phyloP scores from a whole-genome alignment of 78 protist genomes.

The Isochrysis galbana region DNA sequence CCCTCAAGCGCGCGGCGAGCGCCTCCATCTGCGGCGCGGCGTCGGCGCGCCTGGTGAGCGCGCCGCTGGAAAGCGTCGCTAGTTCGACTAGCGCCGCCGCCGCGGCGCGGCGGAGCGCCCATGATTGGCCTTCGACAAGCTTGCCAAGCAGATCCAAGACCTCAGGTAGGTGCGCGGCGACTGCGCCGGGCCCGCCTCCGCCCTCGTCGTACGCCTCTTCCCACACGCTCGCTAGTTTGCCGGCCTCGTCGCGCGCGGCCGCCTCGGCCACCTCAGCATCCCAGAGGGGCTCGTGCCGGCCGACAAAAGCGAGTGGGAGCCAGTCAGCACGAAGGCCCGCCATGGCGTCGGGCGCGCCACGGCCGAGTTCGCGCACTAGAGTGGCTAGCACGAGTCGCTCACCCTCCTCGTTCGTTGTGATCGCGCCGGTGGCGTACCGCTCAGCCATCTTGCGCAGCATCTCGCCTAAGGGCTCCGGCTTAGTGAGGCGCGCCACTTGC shows the following conservation, averaged over 20 bases:
- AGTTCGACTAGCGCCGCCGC: not conserved
- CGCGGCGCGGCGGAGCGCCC: conserved; percentile 23
- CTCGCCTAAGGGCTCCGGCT: not conserved
- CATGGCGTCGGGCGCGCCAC: not conserved
- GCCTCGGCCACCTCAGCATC: not conserved
- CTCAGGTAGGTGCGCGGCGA: not conserved
- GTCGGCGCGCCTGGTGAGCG: not conserved
- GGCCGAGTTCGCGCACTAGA: not conserved
- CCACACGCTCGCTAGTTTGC: not conserved
- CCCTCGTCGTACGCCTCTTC: not conserved
- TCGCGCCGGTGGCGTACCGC: not conserved
- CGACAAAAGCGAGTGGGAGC: not conserved
- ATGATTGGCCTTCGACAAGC: not conserved
- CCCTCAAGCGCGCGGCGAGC: not conserved
- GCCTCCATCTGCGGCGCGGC: not conserved
- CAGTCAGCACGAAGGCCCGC: too few relatives aligned
- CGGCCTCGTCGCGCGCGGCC: not conserved
- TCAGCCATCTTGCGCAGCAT: not conserved
- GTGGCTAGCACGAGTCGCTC: not conserved
- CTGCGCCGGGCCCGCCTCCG: not conserved
- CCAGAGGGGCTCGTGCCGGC: not conserved
- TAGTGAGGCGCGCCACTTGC: not conserved
- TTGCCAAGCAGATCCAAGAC: not conserved
- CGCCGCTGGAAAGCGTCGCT: not conserved
- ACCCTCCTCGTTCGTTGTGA: not conserved